A percentile compares a stretch with the other conserved stretches of the same genome.
phyloP scores from a whole-genome alignment of 495 filamentous ascomycete species.

The Xylaria curta region DNA sequence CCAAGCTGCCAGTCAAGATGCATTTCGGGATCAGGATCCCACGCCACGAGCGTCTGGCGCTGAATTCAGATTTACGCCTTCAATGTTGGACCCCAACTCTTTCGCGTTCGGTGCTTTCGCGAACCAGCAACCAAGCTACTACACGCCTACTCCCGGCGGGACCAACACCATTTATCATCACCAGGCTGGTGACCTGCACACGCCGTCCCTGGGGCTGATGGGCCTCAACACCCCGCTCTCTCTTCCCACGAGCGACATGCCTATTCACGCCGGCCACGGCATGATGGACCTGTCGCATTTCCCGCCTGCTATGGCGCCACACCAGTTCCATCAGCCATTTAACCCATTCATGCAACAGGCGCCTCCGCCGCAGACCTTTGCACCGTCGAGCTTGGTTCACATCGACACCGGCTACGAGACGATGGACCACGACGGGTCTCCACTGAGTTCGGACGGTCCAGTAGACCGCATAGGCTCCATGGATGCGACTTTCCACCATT shows the following conservation, averaged over 20 bases:
- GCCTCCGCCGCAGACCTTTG: constrained; percentile 65
- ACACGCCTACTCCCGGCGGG: constrained; percentile 87
- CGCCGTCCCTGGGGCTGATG: constrained; percentile 69
- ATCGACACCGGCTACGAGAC: constrained; percentile 78
- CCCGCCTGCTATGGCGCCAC: constrained; percentile 64
- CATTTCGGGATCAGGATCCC: constrained; percentile 78
- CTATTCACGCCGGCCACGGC: constrained; percentile 57
- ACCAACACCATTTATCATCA: constrained; percentile 81
- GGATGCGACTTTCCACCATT: constrained; percentile 58
- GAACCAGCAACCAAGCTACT: constrained; percentile 82
- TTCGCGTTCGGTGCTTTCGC: constrained; percentile 79
- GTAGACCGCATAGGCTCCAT: constrained; percentile 57
- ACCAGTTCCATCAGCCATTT: constrained; percentile 70
- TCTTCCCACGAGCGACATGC: constrained; percentile 69
- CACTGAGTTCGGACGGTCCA: constrained; percentile 57
- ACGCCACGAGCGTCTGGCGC: constrained; percentile 79
- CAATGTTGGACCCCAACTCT: constrained; percentile 83
- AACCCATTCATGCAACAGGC: constrained; percentile 73
- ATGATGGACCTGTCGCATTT: constrained; percentile 63
- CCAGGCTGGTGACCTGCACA: constrained; percentile 89
- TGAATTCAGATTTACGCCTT: constrained; percentile 83
- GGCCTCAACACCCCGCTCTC: constrained; percentile 87
- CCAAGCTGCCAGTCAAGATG: constrained; percentile 49
- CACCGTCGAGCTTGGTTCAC: constrained; percentile 80
- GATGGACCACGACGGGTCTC: constrained; percentile 74